phyloP scores from a whole-genome alignment of 495 filamentous ascomycete genomes.

The Tuber aestivum region DNA sequence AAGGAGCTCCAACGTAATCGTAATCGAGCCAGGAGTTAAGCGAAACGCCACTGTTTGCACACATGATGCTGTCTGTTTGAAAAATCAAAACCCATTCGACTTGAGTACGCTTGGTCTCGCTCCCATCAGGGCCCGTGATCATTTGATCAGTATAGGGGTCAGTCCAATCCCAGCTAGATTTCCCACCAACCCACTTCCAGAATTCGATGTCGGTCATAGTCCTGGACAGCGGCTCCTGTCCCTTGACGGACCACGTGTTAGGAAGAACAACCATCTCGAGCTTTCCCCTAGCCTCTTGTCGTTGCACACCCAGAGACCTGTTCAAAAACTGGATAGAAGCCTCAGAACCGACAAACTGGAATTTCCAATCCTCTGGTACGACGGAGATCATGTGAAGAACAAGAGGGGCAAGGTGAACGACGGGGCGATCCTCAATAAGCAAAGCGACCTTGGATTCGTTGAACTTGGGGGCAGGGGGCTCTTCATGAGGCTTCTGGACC shows the following conservation, averaged over 20 bases:
- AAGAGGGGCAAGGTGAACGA: constrained; percentile 47
- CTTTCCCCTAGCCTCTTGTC: constrained; percentile 46
- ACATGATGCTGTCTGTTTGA: constrained; percentile 51
- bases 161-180: constrained; percentile 22
- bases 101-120: constrained; percentile 8
- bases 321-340: constrained; percentile 46
- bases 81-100: constrained; percentile 45
- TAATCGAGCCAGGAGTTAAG: constrained; percentile 50
- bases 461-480: constrained; percentile 39
- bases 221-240: constrained; percentile 48
- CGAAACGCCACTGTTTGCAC: constrained; percentile 47
- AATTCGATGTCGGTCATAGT: constrained; percentile 49
- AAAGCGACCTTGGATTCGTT: constrained; percentile 51
- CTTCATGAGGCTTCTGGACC: constrained; percentile 6
- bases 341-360: constrained; percentile 50
- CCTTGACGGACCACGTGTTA: constrained; percentile 45
- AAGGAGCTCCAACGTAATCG: constrained; percentile 53
- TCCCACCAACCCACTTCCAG: constrained; percentile 40
- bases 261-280: constrained; percentile 49
- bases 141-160: neutral
- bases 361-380: constrained; percentile 53
- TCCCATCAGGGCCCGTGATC: neutral
- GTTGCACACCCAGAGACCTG: constrained; percentile 44
- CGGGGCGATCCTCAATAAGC: constrained; percentile 49
- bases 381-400: constrained; percentile 52